phyloP scores from a whole-genome alignment of 176 grass and related monocot species.

The Musa schizocarpa region DNA sequence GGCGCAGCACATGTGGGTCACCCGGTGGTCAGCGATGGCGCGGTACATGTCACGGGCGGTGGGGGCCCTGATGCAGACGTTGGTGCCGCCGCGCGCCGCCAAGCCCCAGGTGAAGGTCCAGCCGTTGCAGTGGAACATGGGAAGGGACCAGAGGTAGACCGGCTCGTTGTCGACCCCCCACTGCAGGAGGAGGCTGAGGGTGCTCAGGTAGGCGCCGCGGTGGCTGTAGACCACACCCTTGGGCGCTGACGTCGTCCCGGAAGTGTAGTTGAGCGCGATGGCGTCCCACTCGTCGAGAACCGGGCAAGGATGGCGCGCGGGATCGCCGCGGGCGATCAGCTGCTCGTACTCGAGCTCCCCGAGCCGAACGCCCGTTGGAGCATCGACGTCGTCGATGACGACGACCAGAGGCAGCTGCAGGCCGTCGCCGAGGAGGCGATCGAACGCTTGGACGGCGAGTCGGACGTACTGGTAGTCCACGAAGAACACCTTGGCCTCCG shows the following conservation, averaged over 20 bases:
- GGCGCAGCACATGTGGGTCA: slow-evolving; percentile 69
- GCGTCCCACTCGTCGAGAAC: slow-evolving; percentile 55
- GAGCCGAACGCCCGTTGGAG: background rate
- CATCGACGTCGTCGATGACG: slow-evolving; percentile 31
- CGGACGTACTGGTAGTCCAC: slow-evolving; percentile 37
- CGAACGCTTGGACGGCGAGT: slow-evolving; percentile 33
- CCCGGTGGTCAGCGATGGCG: slow-evolving; percentile 28
- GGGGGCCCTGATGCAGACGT: slow-evolving; percentile 40
- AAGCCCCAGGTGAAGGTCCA: slow-evolving; percentile 77
- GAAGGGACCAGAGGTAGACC: slow-evolving; percentile 57
- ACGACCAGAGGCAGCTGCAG: slow-evolving; percentile 25
- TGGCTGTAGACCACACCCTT: slow-evolving; percentile 75
- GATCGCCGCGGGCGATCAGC: slow-evolving; percentile 29
- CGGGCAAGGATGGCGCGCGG: slow-evolving; percentile 17
- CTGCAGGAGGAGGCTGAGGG: slow-evolving; percentile 44
- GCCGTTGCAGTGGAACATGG: slow-evolving; percentile 73
- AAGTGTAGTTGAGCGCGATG: slow-evolving; percentile 63
- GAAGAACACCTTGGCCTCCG: slow-evolving; percentile 43
- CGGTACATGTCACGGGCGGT: slow-evolving; percentile 34
- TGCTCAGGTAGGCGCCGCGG: slow-evolving; percentile 50
- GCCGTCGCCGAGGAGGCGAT: background rate
- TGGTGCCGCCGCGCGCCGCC: slow-evolving; percentile 46
- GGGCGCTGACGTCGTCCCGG: slow-evolving; percentile 56
- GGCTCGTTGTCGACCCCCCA: slow-evolving; percentile 48
- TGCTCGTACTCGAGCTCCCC: slow-evolving; percentile 40